Conservation (phyloP, 352 stramenopile genomes). For the Globisporangium nunn region DNA sequence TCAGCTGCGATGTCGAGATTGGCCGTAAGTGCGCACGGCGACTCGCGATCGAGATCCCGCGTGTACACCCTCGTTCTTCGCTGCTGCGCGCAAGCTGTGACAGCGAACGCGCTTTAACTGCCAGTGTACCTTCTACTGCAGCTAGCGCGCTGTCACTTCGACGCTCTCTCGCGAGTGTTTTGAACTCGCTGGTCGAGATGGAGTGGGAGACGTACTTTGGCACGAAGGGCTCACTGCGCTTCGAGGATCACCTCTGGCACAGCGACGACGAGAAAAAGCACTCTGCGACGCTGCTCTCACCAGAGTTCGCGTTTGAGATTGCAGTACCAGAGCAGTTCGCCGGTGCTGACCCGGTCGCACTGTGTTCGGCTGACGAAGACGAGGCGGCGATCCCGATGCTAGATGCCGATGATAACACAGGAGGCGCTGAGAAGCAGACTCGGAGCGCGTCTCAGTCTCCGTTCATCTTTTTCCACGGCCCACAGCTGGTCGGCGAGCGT, state of each 20-base stretch:
- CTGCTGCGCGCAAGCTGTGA: not conserved
- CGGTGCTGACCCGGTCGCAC: not conserved
- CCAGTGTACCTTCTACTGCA: not conserved
- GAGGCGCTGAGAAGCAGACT: not conserved
- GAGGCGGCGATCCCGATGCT: slow-evolving; percentile 4
- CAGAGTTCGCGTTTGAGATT: slow-evolving; percentile 28
- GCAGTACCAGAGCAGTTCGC: slow-evolving; percentile 1
- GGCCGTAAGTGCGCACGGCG: slow-evolving; percentile 38
- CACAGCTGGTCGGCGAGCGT: slow-evolving; percentile 3
- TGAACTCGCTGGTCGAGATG: slow-evolving; percentile 39
- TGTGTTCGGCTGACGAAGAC: not conserved
- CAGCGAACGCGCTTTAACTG: not conserved
- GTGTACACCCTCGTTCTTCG: slow-evolving; percentile 4
- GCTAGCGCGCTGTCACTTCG: not conserved
- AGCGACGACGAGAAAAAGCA: not conserved
- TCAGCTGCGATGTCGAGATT: slow-evolving; percentile 30
- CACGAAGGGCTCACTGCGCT: slow-evolving; percentile 21
- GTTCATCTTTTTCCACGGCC: slow-evolving; percentile 11
- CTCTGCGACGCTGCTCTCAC: slow-evolving; percentile 15
- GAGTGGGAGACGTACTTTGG: slow-evolving; percentile 55
- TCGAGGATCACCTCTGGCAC: slow-evolving; percentile 12
- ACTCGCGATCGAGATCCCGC: slow-evolving; percentile 36
- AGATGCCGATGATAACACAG: not conserved
- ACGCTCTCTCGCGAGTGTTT: slow-evolving; percentile 9
- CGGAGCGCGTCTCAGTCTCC: slow-evolving; percentile 1